phyloP scores from a whole-genome alignment of 2,329 filamentous ascomycete species.

The Cordyceps pruinosa region DNA sequence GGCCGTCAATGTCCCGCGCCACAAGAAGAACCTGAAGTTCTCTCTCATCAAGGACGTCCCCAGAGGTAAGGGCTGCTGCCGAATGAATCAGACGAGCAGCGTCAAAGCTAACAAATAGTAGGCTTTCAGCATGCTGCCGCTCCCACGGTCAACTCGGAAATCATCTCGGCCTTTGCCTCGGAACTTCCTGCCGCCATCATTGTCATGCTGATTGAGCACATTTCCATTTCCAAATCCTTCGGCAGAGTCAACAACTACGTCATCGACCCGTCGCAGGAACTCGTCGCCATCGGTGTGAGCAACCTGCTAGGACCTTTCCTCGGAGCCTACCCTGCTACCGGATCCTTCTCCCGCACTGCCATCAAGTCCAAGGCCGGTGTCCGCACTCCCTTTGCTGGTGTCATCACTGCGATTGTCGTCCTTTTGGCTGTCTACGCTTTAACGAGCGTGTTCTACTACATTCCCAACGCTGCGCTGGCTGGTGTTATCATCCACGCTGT shows the following conservation, averaged over 20 bases:
- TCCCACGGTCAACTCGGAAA: constrained; percentile 57
- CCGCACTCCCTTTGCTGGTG: constrained; percentile 80
- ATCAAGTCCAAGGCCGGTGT: constrained; percentile 98
- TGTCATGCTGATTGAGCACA: constrained; percentile 93
- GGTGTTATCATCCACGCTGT: constrained; percentile 96
- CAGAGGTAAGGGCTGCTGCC: constrained; percentile 41
- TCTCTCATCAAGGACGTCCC: constrained; percentile 62
- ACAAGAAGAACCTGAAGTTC: constrained; percentile 50
- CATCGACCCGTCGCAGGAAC: constrained; percentile 91
- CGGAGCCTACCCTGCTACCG: constrained; percentile 85
- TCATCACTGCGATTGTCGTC: constrained; percentile 80
- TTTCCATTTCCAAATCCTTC: constrained; percentile 95
- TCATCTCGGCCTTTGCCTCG: constrained; percentile 61
- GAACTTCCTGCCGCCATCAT: constrained; percentile 83
- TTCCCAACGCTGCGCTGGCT: constrained; percentile 71
- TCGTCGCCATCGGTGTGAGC: constrained; percentile 86
- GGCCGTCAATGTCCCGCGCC: constrained; percentile 54
- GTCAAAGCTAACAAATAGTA: constrained; percentile 18
- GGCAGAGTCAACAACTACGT: constrained; percentile 93
- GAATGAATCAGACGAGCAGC: not conserved
- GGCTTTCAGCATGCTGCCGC: constrained; percentile 75
- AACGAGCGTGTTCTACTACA: constrained; percentile 87
- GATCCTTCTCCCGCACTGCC: constrained; percentile 91
- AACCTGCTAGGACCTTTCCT: constrained; percentile 90
- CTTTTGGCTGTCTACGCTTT: constrained; percentile 85